Evolutionary conservation across 495 filamentous ascomycete species (phyloP), one percentile per base, ranked within the genome.

Genomic region (Aspergillus homomorphus): DNA sequence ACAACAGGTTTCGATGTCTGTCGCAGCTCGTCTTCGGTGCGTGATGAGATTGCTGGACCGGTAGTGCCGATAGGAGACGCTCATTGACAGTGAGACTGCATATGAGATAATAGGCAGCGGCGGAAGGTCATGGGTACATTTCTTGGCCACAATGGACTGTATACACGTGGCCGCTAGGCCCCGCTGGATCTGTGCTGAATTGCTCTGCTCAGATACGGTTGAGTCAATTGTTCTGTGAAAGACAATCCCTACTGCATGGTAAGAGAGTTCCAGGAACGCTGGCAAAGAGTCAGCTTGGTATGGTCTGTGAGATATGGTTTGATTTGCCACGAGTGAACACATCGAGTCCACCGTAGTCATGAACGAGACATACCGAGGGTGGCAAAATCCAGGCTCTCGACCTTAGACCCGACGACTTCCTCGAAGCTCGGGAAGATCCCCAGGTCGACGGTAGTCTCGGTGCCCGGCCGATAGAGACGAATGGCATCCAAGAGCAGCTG

Each of bases 61-160:
- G 73, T 88, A 84, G 62, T 88, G 86, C 30, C 86, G 81, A 60
- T 91, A 92, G 10, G 83, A 82, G 4, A 90, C 85, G 18, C 83
- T 84, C 50, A 92, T 77, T 0, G 87, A 84, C 3, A 92, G 70
- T 0, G 85, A 79, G 1, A 89, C 69, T 0, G 84, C 83, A 56
- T 90, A 90, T 0, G 87, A 85, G 8, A 90, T 76, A 43, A 90
- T 80, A 1, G 89, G 87, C 26, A 87, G 73, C 8, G 82, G 80
- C 14, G 80, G 76, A 3, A 90, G 67, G 4, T 77, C 68, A 10
- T 81, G 75, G 14, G 75, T 64, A 48, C 78, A 78, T 61, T 87
- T 82, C 2, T 76, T 76, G 21, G 71, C 77, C 33, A 87, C 75
- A 23, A 87, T 80, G 1, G 82, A 85, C 42, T 84, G 80, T 48